Conservation (phyloP, 78 protist genomes). For the Chrysochromulina tobinii region DNA sequence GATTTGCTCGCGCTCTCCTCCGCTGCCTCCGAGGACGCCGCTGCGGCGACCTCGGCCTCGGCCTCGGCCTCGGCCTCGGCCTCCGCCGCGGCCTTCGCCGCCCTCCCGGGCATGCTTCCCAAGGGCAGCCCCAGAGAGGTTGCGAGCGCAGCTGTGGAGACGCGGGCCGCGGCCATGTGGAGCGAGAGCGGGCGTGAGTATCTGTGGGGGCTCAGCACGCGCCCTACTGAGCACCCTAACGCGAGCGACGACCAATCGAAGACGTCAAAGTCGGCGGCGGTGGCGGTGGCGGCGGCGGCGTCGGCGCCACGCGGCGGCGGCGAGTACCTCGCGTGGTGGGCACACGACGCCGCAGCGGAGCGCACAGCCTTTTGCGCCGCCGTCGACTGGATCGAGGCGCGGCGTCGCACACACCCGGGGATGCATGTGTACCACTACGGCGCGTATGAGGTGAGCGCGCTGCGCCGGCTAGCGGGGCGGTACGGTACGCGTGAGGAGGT, state of each 20-base stretch:
- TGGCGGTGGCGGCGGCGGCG: neutral
- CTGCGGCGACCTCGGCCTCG: neutral
- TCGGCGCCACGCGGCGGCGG: neutral
- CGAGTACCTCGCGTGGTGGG: conserved; percentile 10
- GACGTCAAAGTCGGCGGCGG: neutral
- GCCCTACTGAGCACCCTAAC: too few relatives aligned
- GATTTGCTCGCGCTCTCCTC: neutral
- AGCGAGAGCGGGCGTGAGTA: too few relatives aligned
- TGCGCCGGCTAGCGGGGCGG: neutral
- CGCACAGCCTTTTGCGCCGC: neutral
- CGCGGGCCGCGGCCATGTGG: too few relatives aligned
- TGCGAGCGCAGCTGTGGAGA: too few relatives aligned
- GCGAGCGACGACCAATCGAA: neutral
- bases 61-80: too few relatives aligned
- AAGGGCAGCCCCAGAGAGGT: too few relatives aligned
- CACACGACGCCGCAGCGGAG: neutral
- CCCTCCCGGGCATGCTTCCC: too few relatives aligned
- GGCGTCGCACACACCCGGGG: neutral
- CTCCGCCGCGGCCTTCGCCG: too few relatives aligned
- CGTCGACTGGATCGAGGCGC: neutral
- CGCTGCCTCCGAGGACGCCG: neutral
- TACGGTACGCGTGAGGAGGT: neutral
- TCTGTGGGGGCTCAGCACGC: too few relatives aligned
- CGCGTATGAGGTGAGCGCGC: neutral
- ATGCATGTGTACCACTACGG: conserved; percentile 15